Conservation (phyloP, 2,329 filamentous ascomycete species). For the Chrysoporthe puriensis region DNA sequence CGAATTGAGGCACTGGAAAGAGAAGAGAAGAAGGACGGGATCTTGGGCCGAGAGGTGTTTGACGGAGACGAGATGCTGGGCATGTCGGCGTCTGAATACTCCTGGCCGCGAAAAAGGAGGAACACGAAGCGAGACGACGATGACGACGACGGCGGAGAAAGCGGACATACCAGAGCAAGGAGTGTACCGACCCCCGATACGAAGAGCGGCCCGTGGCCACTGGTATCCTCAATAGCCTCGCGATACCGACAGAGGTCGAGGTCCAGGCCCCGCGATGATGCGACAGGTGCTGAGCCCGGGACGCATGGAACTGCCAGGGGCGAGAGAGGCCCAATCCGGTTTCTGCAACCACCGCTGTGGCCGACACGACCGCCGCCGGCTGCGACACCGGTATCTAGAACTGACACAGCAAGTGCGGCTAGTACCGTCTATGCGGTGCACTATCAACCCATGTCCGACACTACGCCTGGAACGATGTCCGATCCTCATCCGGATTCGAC, state of each 20-base stretch:
- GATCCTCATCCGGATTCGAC: constrained; percentile 32
- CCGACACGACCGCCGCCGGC: constrained; percentile 58
- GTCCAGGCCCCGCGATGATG: constrained; percentile 31
- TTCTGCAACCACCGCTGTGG: constrained; percentile 57
- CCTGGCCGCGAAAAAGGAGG: constrained; percentile 49
- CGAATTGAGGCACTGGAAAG: constrained; percentile 89
- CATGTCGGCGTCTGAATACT: constrained; percentile 53
- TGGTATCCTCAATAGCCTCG: constrained; percentile 45
- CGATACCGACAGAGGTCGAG: constrained; percentile 40
- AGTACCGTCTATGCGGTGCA: constrained; percentile 67
- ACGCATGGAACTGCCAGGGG: constrained; percentile 33
- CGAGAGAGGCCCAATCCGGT: constrained; percentile 34
- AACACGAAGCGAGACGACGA: constrained; percentile 36
- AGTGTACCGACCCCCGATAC: constrained; percentile 32
- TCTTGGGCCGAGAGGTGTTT: constrained; percentile 87
- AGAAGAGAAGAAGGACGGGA: constrained; percentile 92
- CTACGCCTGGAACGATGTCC: constrained; percentile 52
- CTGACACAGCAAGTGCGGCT: constrained; percentile 65
- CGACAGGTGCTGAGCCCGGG: constrained; percentile 26
- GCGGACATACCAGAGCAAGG: constrained; percentile 26
- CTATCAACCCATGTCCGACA: constrained; percentile 62
- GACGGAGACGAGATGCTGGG: constrained; percentile 94
- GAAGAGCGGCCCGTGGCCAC: constrained; percentile 44
- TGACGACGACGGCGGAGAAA: constrained; percentile 39
- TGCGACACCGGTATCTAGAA: constrained; percentile 61